Evolutionary conservation across 169 alveolate genomes (phyloP).

Genomic region (Plasmodium billcollinsi): DNA sequence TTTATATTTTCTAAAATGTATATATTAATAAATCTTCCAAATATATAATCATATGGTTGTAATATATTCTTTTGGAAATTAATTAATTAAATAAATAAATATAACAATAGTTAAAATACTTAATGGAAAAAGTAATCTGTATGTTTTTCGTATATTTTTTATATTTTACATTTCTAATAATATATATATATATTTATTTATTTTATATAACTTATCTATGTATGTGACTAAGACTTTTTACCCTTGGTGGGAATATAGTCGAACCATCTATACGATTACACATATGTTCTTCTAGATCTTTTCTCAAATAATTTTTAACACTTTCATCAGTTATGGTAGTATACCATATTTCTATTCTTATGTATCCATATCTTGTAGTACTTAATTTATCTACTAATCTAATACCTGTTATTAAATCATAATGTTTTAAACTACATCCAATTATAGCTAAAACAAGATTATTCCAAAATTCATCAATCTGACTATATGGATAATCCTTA

Average conservation of each 20-base stretch:
- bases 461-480: slow-evolving; percentile 89
- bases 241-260: slow-evolving; percentile 78
- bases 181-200: too few species aligned
- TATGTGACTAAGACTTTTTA: slow-evolving; percentile 71
- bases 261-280: slow-evolving; percentile 81
- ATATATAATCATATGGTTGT: too few species aligned
- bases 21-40: too few species aligned
- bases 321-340: slow-evolving; percentile 77
- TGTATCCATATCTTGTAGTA: slow-evolving; percentile 76
- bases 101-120: too few species aligned
- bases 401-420: slow-evolving; percentile 86
- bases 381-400: slow-evolving; percentile 84
- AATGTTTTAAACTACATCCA: slow-evolving; percentile 85
- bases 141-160: too few species aligned
- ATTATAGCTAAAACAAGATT: slow-evolving; percentile 87
- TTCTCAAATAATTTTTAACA: slow-evolving; percentile 66
- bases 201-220: slow-evolving; percentile 26
- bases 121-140: too few species aligned
- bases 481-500: slow-evolving; percentile 81
- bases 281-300: slow-evolving; percentile 80
- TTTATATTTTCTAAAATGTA: too few species aligned
- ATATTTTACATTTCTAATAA: too few species aligned
- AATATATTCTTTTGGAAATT: too few species aligned
- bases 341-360: slow-evolving; percentile 81
- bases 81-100: too few species aligned